These are phyloP conservation scores for Spizellomyces punctatus DNA, from an alignment of 192 early-diverging fungal genomes.

Conservation along the genomic window DNA sequence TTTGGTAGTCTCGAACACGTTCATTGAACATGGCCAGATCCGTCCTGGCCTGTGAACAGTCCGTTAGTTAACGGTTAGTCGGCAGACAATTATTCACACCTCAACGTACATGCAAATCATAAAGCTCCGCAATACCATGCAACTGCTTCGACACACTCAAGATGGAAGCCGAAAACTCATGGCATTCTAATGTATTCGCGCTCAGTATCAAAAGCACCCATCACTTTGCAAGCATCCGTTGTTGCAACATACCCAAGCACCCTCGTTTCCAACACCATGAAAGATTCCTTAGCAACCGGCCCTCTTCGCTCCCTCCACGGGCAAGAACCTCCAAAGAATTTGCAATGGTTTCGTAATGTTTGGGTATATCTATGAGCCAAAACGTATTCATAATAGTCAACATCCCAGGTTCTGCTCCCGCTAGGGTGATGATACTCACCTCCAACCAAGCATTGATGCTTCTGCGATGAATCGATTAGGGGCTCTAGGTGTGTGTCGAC, in stretches of 20 bases:
- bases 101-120: slow-evolving; percentile 23
- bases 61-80: neutral
- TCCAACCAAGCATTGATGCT: neutral
- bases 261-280: slow-evolving; percentile 30
- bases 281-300: slow-evolving; percentile 13
- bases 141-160: slow-evolving; percentile 29
- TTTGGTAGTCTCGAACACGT: slow-evolving; percentile 18
- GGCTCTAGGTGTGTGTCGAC: slow-evolving; percentile 26
- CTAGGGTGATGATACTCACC: neutral
- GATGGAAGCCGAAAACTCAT: slow-evolving; percentile 29
- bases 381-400: too few species aligned
- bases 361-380: too few species aligned
- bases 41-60: neutral
- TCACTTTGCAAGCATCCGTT: neutral
- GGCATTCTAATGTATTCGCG: slow-evolving; percentile 9
- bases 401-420: too few species aligned
- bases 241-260: slow-evolving; percentile 16
- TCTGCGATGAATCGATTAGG: slow-evolving; percentile 13
- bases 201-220: slow-evolving; percentile 2
- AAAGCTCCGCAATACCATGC: slow-evolving; percentile 16
- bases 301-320: slow-evolving; percentile 19
- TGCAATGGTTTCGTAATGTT: neutral
- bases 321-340: slow-evolving; percentile 16
- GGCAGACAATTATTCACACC: too few species aligned
- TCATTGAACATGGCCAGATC: slow-evolving; percentile 26